Base-by-base conservation (phyloP, 1,139 yeast genomes). In the Candida frijolesensis region DNA sequence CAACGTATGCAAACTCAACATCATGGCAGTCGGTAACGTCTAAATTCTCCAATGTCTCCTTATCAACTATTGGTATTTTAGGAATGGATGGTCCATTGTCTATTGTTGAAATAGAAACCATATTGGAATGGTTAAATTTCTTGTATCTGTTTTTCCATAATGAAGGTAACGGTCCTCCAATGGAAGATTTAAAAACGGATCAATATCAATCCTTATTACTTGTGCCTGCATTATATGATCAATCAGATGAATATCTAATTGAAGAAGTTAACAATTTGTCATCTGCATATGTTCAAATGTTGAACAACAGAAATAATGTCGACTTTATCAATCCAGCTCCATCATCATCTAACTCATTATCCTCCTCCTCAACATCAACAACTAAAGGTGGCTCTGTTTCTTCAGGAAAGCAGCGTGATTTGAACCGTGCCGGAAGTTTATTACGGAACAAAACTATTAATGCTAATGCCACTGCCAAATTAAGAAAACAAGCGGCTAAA, bases 121-220 rank as follows among this genome's bases (percentile, higher is more conserved):
- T 88, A 0, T 84, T 87, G 56, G 76, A 82, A 0, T 90, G 96
- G 96, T 66, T 88, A 19, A 76, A 82, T 49, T 76, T 85, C 10
- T 68, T 89, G 35, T 82, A 86, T 54, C 90, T 84, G 53, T 89
- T 89, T 63, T 89, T 90, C 68, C 84, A 89, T 62, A 86, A 88
- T 60, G 85, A 81, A 51, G 96, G 96, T 0, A 87, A 86, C 46
- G 96, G 96, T 0, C 95, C 95, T 0, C 80, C 91, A 0, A 62
- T 88, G 40, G 84, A 80, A 55, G 82, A 80, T 10, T 69, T 89
- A 60, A 85, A 84, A 56, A 82, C 83, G 51, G 82, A 79, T 44
- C 79, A 79, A 39, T 88, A 86, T 62, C 90, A 87, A 62, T 79
- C 84, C 34, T 65, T 89, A 19, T 68, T 85, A 54, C 68, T 87